phyloP scores from a whole-genome alignment of 805 yeast species.

The Metahyphopichia silvanorum region DNA sequence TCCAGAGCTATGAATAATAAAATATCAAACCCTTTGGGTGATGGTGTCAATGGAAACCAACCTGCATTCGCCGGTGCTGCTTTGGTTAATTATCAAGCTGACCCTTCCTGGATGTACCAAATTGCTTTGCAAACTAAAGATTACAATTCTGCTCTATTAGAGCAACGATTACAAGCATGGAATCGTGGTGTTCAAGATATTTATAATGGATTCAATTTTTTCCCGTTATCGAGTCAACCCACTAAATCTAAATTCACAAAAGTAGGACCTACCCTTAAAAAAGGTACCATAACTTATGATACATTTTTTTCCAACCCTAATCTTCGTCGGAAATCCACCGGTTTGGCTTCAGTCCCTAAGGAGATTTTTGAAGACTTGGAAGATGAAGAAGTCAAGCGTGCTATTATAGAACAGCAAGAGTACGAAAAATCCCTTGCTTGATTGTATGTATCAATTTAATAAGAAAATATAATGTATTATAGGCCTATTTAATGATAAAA shows the following conservation, averaged over 20 bases:
- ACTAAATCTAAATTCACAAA: slow-evolving; percentile 30
- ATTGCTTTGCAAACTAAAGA: slow-evolving; percentile 77
- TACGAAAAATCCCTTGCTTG: slow-evolving; percentile 38
- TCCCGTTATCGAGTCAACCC: slow-evolving; percentile 78
- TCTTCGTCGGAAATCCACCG: slow-evolving; percentile 55
- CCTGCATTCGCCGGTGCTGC: slow-evolving; percentile 29
- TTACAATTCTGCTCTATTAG: slow-evolving; percentile 61
- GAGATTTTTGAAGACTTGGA: slow-evolving; percentile 54
- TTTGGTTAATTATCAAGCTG: slow-evolving; percentile 42
- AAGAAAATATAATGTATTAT: slow-evolving; percentile 1
- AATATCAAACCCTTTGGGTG: slow-evolving; percentile 33
- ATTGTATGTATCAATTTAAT: slow-evolving; percentile 3
- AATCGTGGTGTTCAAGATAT: slow-evolving; percentile 69
- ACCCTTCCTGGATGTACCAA: slow-evolving; percentile 81
- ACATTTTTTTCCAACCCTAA: slow-evolving; percentile 42
- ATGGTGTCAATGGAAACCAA: slow-evolving; percentile 24
- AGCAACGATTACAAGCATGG: slow-evolving; percentile 52
- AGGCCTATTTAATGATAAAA: background rate
- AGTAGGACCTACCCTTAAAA: slow-evolving; percentile 17
- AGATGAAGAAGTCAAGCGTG: slow-evolving; percentile 54
- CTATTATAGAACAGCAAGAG: slow-evolving; percentile 59
- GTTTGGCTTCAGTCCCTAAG: slow-evolving; percentile 56
- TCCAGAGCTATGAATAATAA: slow-evolving; percentile 41
- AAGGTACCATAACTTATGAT: slow-evolving; percentile 41
- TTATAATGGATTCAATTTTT: slow-evolving; percentile 78